phyloP scores from a whole-genome alignment of 495 filamentous ascomycete genomes.

The Mytilinidion resinicola region DNA sequence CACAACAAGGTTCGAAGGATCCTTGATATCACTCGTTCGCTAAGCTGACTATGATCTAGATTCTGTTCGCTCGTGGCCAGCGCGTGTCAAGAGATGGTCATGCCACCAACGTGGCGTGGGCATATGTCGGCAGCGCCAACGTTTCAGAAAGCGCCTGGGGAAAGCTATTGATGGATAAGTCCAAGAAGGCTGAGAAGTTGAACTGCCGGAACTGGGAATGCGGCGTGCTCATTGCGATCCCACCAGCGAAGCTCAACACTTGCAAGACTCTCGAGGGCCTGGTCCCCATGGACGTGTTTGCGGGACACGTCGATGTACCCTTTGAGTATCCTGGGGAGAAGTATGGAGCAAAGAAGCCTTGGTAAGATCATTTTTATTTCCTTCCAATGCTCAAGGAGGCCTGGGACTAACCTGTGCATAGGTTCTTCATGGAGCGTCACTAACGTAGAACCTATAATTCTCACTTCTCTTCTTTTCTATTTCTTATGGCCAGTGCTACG shows the following conservation, averaged over 20 bases:
- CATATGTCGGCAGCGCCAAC: constrained; percentile 90
- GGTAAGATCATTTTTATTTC: constrained; percentile 29
- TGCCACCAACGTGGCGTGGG: constrained; percentile 48
- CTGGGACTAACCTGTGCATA: no score
- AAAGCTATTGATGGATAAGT: constrained; percentile 59
- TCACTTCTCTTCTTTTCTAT: background rate
- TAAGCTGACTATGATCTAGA: constrained; percentile 19
- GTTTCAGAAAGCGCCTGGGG: constrained; percentile 91
- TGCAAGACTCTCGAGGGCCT: constrained; percentile 4
- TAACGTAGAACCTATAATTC: background rate
- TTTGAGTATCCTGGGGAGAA: constrained; percentile 55
- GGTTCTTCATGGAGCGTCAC: constrained; percentile 36
- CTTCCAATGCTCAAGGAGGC: no score
- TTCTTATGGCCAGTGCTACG: no score
- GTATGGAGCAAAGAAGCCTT: constrained; percentile 49
- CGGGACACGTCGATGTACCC: constrained; percentile 58
- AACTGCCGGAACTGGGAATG: constrained; percentile 96
- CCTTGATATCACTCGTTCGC: background rate
- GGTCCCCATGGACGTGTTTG: constrained; percentile 49
- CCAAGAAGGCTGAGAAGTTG: constrained; percentile 59
- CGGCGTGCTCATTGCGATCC: constrained; percentile 65
- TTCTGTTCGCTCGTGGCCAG: constrained; percentile 59
- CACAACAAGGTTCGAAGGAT: constrained; percentile 66
- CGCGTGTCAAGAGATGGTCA: constrained; percentile 10
- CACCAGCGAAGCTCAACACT: constrained; percentile 9